Base-by-base conservation (phyloP, 768 basidiomycete species). In the Boletus pseudo-olivaceus region DNA sequence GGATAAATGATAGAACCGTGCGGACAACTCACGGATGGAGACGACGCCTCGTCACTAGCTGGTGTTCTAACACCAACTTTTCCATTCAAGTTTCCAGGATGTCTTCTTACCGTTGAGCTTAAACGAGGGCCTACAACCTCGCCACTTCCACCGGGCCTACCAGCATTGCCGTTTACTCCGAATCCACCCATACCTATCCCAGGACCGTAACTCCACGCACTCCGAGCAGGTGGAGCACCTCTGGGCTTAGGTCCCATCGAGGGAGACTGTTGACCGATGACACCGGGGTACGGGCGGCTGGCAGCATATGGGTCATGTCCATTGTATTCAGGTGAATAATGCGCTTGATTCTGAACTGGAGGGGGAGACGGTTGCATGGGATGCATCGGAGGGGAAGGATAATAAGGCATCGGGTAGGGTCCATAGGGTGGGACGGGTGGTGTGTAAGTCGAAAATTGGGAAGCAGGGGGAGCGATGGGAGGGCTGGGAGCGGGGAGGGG, bases 201-300 rank as follows among this genome's bases (percentile, higher is more conserved):
- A 61, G 85, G 81, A 1, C 87, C 87, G 62, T 82, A 88, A 65
- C 80, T 88, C 86, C 87, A 89, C n/a, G 81, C 71, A 46, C 76
- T 70, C 46, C 81, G 72, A 20, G 78, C 70, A 45, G 78, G 73
- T 10, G 77, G 74, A 20, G 75, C 69, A 19, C 71, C 65, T 49
- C 71, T 59, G 5, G 62, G 54, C 33, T 70, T 71, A 12, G 54
- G 52, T n/a, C 54, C 62, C 47, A 64, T 63, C 34, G 63, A 55
- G 12, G 63, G 54, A 30, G 68, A 62, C 44, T 67, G 71, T 40
- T 73, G 74, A 38, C 63, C 67, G 26, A 73, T 54, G 5, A 60
- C 49, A 10, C 72, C 71, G n/a, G 69, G 58, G 37, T 65, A 71
- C 32, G 66, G 49, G 12, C 63, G 69, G 39, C 17, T 35, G 32